Evolutionary conservation across 2,329 filamentous ascomycete genomes (phyloP).

Genomic region (Colletotrichum musae): DNA sequence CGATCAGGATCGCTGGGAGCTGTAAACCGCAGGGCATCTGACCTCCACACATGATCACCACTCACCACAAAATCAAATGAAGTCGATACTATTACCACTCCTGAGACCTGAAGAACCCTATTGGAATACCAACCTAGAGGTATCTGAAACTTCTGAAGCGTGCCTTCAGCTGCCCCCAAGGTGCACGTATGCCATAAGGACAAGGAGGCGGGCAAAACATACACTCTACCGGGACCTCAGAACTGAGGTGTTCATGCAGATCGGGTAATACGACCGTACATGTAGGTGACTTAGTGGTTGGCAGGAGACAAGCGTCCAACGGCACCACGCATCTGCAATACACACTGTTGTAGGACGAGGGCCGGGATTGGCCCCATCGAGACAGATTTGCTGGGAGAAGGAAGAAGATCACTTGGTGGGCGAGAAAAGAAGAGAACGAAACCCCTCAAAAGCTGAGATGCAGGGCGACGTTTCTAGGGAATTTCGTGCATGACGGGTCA

Average conservation of each 20-base stretch:
- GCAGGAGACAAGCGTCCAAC: background rate
- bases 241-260: constrained; percentile 10
- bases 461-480: background rate
- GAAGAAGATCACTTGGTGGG: background rate
- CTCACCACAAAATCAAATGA: too few relatives aligned
- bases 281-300: background rate
- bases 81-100: too few relatives aligned
- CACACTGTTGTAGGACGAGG: constrained; percentile 11
- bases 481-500: background rate
- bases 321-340: constrained; percentile 13
- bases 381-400: background rate
- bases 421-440: background rate
- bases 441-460: constrained; percentile 4
- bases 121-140: too few relatives aligned
- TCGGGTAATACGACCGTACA: background rate
- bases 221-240: background rate
- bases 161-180: background rate
- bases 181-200: background rate
- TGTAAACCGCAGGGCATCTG: too few relatives aligned
- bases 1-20: background rate
- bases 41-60: too few relatives aligned
- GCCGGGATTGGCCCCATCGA: background rate
- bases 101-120: too few relatives aligned
- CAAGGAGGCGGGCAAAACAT: background rate
- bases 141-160: background rate